Percentiles rank a stretch among this genome's conserved stretches.
Conservation (phyloP, 345 rosid species). For the Nephelium lappaceum region DNA sequence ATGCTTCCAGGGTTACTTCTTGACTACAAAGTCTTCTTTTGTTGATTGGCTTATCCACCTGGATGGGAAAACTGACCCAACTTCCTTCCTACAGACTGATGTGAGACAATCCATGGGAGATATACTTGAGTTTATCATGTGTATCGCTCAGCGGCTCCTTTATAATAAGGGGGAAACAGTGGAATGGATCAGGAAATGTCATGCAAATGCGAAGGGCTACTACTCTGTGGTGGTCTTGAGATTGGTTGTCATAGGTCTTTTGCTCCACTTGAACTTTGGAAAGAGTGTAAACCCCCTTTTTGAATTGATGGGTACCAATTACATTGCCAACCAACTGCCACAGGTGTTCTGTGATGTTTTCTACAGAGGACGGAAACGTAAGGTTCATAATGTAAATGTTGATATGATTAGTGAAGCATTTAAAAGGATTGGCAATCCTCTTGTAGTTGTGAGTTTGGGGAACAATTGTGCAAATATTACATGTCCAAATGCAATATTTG, state of each 20-base stretch:
- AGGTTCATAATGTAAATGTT: background rate
- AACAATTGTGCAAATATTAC: background rate
- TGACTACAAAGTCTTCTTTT: no score
- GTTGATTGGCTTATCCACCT: no score
- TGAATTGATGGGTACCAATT: slow-evolving; percentile 15
- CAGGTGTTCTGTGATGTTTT: slow-evolving; percentile 7
- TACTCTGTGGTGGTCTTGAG: slow-evolving; percentile 30
- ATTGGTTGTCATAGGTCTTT: slow-evolving; percentile 30
- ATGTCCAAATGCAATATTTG: slow-evolving; percentile 28
- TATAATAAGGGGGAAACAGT: slow-evolving; percentile 1
- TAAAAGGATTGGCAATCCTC: slow-evolving; percentile 33
- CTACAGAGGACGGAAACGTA: background rate
- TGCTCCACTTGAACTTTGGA: slow-evolving; percentile 36
- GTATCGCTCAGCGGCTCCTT: slow-evolving; percentile 15
- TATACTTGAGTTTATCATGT: slow-evolving; percentile 9
- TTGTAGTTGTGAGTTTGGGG: slow-evolving; percentile 23
- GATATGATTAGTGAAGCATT: slow-evolving; percentile 30
- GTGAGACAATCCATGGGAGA: background rate
- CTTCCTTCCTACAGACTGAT: background rate
- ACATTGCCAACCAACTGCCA: slow-evolving; percentile 29
- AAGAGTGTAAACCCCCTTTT: background rate
- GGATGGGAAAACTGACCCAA: background rate
- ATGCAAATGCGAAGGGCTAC: slow-evolving; percentile 6
- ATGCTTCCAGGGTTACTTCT: no score
- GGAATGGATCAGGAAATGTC: slow-evolving; percentile 31